Percentiles rank a stretch among this genome's conserved stretches.
Conservation (phyloP, 176 grass and related monocot genomes). For the Themeda triandra region DNA sequence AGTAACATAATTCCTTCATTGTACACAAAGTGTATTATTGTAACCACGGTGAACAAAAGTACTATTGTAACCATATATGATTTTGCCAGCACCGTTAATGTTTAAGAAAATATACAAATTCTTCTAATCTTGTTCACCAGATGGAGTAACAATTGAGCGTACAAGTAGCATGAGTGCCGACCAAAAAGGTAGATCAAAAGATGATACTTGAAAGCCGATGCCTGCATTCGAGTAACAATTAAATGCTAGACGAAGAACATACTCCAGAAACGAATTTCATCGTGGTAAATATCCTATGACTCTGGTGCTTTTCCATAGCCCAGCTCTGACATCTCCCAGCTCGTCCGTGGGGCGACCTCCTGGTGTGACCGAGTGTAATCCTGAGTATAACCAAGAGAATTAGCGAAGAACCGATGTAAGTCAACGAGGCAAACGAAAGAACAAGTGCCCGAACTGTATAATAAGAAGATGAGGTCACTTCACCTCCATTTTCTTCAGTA, state of each 20-base stretch:
- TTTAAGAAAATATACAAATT: constrained; percentile 23
- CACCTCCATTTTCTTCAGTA: constrained; percentile 94
- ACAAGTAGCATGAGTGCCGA: neutral
- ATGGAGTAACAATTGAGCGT: constrained; percentile 7
- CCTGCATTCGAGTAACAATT: constrained; percentile 17
- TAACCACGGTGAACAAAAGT: neutral
- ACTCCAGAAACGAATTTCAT: constrained; percentile 19
- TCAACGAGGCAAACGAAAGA: neutral
- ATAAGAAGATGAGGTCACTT: neutral
- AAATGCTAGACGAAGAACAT: neutral
- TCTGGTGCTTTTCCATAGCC: constrained; percentile 54
- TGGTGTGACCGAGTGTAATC: constrained; percentile 72
- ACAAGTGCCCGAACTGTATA: neutral
- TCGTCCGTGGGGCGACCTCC: constrained; percentile 65
- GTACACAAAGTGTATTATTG: neutral
- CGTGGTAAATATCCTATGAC: constrained; percentile 29
- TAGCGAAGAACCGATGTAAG: constrained; percentile 2
- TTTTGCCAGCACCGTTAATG: constrained; percentile 1
- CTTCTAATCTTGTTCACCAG: constrained; percentile 14
- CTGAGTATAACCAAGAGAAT: constrained; percentile 42
- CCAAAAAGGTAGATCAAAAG: neutral
- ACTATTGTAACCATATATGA: neutral
- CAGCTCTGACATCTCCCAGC: constrained; percentile 74
- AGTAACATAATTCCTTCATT: neutral
- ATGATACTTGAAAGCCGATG: constrained; percentile 12